Evolutionary conservation across 352 stramenopile species (phyloP), one percentile per base, ranked within the genome.

Genomic region (Globisporangium cystogenes): DNA sequence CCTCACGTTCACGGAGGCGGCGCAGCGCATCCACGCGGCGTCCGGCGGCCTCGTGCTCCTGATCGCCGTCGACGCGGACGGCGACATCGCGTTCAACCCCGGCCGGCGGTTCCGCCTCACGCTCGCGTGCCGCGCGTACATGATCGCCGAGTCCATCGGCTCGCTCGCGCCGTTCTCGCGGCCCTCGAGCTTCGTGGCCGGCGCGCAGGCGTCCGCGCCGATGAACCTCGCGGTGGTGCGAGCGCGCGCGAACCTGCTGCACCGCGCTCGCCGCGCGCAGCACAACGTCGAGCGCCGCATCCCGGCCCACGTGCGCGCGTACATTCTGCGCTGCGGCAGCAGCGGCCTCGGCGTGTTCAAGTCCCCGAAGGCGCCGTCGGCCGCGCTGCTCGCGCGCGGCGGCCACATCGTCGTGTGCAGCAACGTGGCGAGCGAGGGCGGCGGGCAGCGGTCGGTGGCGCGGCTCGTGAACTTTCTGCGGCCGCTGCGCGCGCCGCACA

Each of bases 361-460:
- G 21, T 47, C 65, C 3, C 74, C 83, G 0, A 64, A 43, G 11
- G 61, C 70, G 11, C 82, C 82, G 21, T 69, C 82, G 11, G 53
- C 51, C 4, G 26, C 64, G 1, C 54, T 92, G 18, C 45, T 92
- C 3, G 48, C 64, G 15, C 27, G 57, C 15, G 83, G 83, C 20
- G 75, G 76, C 0, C 83, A 94, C 39, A 88, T 92, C 56, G 75
- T 94, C 21, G 79, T 94, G 4, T 94, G 83, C 60, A 92, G 83
- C 52, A 90, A 88, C 43, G 69, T 80, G 46, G 75, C 69, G 4
- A 81, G 71, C 37, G 81, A 89, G 53, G 81, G 67, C 27, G 76
- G 62, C 11, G 70, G 76, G 2, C 64, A 82, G 27, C 70, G 76
- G 6, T 87, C 78, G 1, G 66, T 92, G 1, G 72, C 77, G 6